These are phyloP conservation scores for Platanthera guangdongensis DNA, from an alignment of 106 monocot genomes.

Conservation along the genomic window DNA sequence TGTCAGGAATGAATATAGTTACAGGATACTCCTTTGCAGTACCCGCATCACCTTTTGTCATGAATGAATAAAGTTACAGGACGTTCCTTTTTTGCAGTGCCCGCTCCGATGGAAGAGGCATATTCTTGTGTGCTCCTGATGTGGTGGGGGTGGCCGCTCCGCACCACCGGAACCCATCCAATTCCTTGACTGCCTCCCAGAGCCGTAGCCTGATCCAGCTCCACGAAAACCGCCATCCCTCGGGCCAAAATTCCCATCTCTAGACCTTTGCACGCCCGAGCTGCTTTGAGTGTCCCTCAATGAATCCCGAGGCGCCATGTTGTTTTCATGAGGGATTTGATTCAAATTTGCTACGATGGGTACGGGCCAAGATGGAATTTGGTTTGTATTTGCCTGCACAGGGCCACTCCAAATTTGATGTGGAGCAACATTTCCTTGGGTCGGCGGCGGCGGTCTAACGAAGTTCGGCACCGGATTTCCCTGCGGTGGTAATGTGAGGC, in stretches of 20 bases:
- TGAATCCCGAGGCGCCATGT: slow-evolving; percentile 17
- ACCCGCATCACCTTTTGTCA: background rate
- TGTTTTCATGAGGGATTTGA: slow-evolving; percentile 27
- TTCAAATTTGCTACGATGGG: slow-evolving; percentile 16
- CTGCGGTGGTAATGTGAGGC: slow-evolving; percentile 18
- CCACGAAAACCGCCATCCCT: slow-evolving; percentile 9
- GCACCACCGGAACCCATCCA: slow-evolving; percentile 13
- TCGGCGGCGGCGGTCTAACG: slow-evolving; percentile 12
- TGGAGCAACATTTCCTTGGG: slow-evolving; percentile 24
- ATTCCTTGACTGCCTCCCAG: slow-evolving; percentile 23
- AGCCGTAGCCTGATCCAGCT: slow-evolving; percentile 9
- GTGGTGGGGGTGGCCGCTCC: slow-evolving; percentile 16
- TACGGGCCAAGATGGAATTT: slow-evolving; percentile 5
- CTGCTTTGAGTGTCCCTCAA: slow-evolving; percentile 14
- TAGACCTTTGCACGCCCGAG: slow-evolving; percentile 13
- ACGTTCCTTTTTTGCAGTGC: slow-evolving; percentile 3
- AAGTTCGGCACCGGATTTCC: slow-evolving; percentile 12
- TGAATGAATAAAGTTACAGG: background rate
- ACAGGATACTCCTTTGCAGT: background rate
- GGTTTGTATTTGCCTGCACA: slow-evolving; percentile 11
- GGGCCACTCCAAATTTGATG: slow-evolving; percentile 22
- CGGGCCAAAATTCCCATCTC: slow-evolving; percentile 23
- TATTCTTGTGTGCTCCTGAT: background rate
- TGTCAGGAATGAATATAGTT: background rate
- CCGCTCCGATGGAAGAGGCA: background rate